Percentiles rank a stretch among this genome's conserved stretches.
Conservation (phyloP, 108 stramenopile genomes). For the Skeletonema costatum region DNA sequence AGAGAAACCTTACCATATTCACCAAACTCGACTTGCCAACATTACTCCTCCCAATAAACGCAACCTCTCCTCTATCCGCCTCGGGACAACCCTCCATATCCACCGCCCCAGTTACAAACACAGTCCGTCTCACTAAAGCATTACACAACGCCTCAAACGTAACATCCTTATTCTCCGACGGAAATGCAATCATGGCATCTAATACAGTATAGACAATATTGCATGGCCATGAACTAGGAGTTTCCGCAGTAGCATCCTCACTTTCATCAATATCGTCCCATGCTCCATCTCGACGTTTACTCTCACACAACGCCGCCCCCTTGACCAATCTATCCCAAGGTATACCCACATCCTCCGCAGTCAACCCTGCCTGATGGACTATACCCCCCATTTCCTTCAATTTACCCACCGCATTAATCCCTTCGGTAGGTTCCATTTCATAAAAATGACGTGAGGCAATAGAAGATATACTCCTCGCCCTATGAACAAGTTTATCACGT, state of each 20-base stretch:
- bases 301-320: slow-evolving; percentile 82
- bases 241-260: slow-evolving; percentile 15
- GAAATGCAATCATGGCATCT: slow-evolving; percentile 81
- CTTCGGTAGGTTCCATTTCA: slow-evolving; percentile 60
- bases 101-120: slow-evolving; percentile 90
- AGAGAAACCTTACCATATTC: slow-evolving; percentile 69
- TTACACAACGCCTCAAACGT: slow-evolving; percentile 88
- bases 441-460: slow-evolving; percentile 86
- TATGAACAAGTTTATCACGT: slow-evolving; percentile 46
- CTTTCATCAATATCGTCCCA: slow-evolving; percentile 28
- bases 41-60: slow-evolving; percentile 92
- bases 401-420: slow-evolving; percentile 60
- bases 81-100: slow-evolving; percentile 83
- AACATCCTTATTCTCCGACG: slow-evolving; percentile 79
- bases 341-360: slow-evolving; percentile 51
- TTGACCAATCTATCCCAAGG: slow-evolving; percentile 80
- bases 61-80: slow-evolving; percentile 85
- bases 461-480: slow-evolving; percentile 74
- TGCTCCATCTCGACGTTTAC: slow-evolving; percentile 60
- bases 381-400: slow-evolving; percentile 66
- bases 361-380: slow-evolving; percentile 56
- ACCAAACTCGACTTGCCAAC: slow-evolving; percentile 92
- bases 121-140: slow-evolving; percentile 76
- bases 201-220: slow-evolving; percentile 77
- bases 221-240: slow-evolving; percentile 33